These are phyloP conservation scores for Plasmodium malariae DNA, from an alignment of 169 alveolate genomes.

Conservation along the genomic window DNA sequence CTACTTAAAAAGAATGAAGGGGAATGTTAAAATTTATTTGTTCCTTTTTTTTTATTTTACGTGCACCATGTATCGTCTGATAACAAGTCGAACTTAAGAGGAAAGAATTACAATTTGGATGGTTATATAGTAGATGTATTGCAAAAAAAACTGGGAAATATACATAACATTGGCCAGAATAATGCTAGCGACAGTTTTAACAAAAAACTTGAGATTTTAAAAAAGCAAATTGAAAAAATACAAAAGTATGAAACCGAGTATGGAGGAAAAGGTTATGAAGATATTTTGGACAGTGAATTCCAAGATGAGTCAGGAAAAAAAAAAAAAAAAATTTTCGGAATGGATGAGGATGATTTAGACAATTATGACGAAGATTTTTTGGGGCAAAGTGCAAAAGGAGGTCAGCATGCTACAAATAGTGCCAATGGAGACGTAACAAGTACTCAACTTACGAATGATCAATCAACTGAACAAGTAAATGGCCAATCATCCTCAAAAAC, in stretches of 20 bases:
- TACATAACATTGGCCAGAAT: background rate
- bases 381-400: too few species aligned
- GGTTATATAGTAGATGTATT: background rate
- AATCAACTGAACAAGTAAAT: too few species aligned
- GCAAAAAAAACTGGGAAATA: conserved; percentile 12
- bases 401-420: background rate
- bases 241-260: background rate
- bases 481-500: too few species aligned
- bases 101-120: background rate
- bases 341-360: conserved; percentile 9
- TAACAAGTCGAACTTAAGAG: background rate
- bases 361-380: conserved; percentile 6
- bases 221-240: conserved; percentile 16
- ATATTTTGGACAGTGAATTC: background rate
- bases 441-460: too few species aligned
- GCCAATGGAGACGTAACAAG: background rate
- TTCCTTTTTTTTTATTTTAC: background rate
- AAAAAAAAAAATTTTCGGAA: conserved; percentile 5
- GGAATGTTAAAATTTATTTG: background rate
- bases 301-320: background rate
- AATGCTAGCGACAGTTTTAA: background rate
- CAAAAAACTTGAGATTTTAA: conserved; percentile 2
- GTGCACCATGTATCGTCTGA: background rate
- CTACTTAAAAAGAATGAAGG: background rate
- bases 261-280: background rate